Conservation (phyloP, 78 protist genomes). For the Chrysochromulina tobinii region DNA sequence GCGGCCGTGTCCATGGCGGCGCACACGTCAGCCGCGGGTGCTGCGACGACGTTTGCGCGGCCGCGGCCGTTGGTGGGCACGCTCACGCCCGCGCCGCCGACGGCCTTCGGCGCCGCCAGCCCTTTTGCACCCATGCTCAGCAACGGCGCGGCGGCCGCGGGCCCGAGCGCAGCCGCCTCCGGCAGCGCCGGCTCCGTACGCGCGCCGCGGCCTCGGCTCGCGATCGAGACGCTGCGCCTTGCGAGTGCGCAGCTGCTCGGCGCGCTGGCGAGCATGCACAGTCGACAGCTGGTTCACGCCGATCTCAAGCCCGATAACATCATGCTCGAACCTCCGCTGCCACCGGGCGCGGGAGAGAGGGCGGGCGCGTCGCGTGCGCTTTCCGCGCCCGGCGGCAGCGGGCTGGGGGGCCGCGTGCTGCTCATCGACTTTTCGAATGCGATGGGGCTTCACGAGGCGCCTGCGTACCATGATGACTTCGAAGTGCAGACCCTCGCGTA, state of each 20-base stretch:
- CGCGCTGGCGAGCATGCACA: not conserved
- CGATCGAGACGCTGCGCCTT: not conserved
- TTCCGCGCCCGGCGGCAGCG: not conserved
- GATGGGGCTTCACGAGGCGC: not conserved
- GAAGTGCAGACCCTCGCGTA: constrained; percentile 13
- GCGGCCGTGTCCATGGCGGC: no score
- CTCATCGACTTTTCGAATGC: not conserved
- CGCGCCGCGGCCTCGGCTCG: not conserved
- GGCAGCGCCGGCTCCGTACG: not conserved
- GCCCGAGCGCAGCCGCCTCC: no score
- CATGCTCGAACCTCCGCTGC: not conserved
- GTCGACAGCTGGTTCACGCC: constrained; percentile 13
- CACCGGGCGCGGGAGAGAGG: not conserved
- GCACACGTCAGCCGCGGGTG: no score
- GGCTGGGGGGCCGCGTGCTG: not conserved
- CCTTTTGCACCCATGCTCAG: no score
- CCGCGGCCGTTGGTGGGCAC: no score
- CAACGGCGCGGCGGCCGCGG: no score
- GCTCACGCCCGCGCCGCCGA: no score
- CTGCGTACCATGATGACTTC: not conserved
- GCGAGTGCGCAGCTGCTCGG: not conserved
- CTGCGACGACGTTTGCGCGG: no score
- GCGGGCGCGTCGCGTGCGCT: no score
- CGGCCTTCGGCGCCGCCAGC: no score
- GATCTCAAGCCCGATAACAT: constrained; percentile 64